These are phyloP conservation scores for Terana coerulea DNA, from an alignment of 768 basidiomycete species.

Conservation along the genomic window DNA sequence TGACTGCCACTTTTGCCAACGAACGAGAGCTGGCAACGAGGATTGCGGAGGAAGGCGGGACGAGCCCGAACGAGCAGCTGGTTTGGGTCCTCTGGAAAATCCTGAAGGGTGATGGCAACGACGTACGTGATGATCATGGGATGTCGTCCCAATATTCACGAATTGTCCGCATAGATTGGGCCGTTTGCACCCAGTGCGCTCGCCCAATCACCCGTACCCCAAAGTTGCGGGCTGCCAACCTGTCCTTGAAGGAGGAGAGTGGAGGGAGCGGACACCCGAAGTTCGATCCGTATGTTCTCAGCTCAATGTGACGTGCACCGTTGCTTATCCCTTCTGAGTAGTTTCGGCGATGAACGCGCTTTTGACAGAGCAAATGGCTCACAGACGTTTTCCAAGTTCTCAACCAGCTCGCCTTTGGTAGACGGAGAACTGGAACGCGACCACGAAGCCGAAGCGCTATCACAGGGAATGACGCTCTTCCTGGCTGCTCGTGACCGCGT, in stretches of 20 bases:
- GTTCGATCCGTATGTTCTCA: conserved; percentile 19
- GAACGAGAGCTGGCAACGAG: conserved; percentile 61
- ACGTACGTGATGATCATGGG: conserved; percentile 44
- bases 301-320: conserved; percentile 2
- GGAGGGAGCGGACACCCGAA: conserved; percentile 7
- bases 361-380: neutral
- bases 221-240: conserved; percentile 68
- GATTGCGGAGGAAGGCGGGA: conserved; percentile 43
- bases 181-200: conserved; percentile 76
- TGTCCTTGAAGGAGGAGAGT: conserved; percentile 60
- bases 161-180: conserved; percentile 53
- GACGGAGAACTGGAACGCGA: conserved; percentile 42
- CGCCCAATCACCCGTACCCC: conserved; percentile 73
- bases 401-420: neutral
- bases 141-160: neutral
- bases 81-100: conserved; percentile 90
- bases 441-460: conserved; percentile 50
- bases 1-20: conserved; percentile 61
- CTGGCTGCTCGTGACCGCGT: conserved; percentile 68
- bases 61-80: conserved; percentile 66
- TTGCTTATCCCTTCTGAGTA: conserved; percentile 2
- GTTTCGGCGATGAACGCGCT: conserved; percentile 12
- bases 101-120: conserved; percentile 75
- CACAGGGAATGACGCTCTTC: conserved; percentile 64
- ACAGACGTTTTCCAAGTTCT: conserved; percentile 2